Conservation (phyloP, 228 moss, liverwort and hornwort species). For the Sphagnum fallax region DNA sequence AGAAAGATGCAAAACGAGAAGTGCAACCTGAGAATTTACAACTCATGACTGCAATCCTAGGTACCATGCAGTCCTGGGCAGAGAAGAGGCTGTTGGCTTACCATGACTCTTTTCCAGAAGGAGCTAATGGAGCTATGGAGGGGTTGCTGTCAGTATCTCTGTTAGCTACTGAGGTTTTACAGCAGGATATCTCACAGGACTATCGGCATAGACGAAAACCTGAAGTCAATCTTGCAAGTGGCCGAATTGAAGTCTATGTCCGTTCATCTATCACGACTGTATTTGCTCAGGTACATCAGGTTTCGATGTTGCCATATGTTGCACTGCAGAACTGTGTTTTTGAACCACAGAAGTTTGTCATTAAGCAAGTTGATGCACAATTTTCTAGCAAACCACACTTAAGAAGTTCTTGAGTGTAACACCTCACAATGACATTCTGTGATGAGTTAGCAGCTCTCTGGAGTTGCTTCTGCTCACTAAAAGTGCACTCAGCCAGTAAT, state of each 20-base stretch:
- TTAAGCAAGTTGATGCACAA: too few species aligned
- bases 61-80: conserved; percentile 60
- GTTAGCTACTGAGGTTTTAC: conserved; percentile 46
- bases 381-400: too few species aligned
- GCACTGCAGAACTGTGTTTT: too few species aligned
- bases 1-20: conserved; percentile 26
- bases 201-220: conserved; percentile 31
- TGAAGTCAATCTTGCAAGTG: conserved; percentile 34
- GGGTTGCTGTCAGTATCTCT: conserved; percentile 55
- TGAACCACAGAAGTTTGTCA: too few species aligned
- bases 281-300: conserved; percentile 53
- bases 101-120: conserved; percentile 66
- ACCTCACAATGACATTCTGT: too few species aligned
- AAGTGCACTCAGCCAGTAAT: too few species aligned
- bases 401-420: too few species aligned
- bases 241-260: conserved; percentile 62
- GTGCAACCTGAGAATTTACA: conserved; percentile 44
- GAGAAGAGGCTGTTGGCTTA: conserved; percentile 74
- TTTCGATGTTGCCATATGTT: not conserved
- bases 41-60: conserved; percentile 43
- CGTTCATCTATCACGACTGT: conserved; percentile 71
- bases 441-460: too few species aligned
- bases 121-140: conserved; percentile 25
- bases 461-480: too few species aligned
- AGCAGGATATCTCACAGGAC: conserved; percentile 40